Evolutionary conservation across 176 grass and related monocot species (phyloP).

Genomic region (barley (Hordeum vulgare)): MorexV3_pseudomolecules_assembly NC_058524.1:594999288-594999787

Average conservation of each 20-base stretch:
- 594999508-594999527: not conserved
- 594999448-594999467: constrained; percentile 75
- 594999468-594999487: constrained; percentile 31
- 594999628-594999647: constrained; percentile 97
- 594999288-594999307: not conserved
- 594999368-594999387: constrained; percentile 95
- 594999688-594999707: not conserved
- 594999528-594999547: not conserved
- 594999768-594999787: not conserved
- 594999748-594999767: not conserved
- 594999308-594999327: constrained; percentile 48
- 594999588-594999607: constrained; percentile 95
- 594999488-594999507: not conserved
- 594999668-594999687: constrained; percentile 1
- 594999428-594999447: constrained; percentile 71
- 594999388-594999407: constrained; percentile 99
- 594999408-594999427: constrained; percentile 98
- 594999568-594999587: constrained; percentile 99
- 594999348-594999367: constrained; percentile 74
- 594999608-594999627: constrained; percentile 84
- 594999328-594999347: constrained; percentile 58
- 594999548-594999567: constrained; percentile 97
- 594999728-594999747: not conserved
- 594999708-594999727: not conserved
- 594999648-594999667: constrained; percentile 40